A percentile compares a stretch with the other conserved stretches of the same genome.
These are phyloP conservation scores for Stachybotrys chlorohalonatus DNA, from an alignment of 2,329 filamentous ascomycete genomes.

Conservation along the genomic window DNA sequence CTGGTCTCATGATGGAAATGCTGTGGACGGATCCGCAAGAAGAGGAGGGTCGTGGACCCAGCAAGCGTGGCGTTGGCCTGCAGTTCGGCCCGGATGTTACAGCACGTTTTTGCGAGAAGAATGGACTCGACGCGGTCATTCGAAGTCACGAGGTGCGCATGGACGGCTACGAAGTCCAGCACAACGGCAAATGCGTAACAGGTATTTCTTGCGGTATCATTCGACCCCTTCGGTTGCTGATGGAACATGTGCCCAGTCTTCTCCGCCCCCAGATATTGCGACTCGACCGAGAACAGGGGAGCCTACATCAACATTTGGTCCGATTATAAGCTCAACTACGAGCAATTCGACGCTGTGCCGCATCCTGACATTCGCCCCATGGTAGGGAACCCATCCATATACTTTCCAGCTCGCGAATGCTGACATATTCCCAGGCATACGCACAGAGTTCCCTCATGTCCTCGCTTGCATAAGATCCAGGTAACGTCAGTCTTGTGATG, in stretches of 20 bases:
- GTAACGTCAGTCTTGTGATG: neutral
- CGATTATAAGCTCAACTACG: conserved; percentile 83
- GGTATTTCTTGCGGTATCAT: conserved; percentile 39
- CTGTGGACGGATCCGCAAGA: conserved; percentile 96
- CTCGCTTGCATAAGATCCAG: conserved; percentile 53
- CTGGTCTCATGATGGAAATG: conserved; percentile 99
- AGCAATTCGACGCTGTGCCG: conserved; percentile 92
- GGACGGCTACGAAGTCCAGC: conserved; percentile 98
- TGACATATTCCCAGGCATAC: conserved; percentile 53
- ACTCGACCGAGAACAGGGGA: conserved; percentile 95
- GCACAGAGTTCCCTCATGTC: conserved; percentile 76
- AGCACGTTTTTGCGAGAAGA: conserved; percentile 92
- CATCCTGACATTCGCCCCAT: conserved; percentile 95
- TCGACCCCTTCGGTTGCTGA: conserved; percentile 5
- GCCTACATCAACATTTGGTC: conserved; percentile 95
- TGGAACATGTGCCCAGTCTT: conserved; percentile 55
- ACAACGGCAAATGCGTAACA: conserved; percentile 91
- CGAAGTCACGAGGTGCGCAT: conserved; percentile 96
- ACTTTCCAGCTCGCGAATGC: conserved; percentile 1
- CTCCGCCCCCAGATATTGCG: conserved; percentile 94
- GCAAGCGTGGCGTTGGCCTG: conserved; percentile 92
- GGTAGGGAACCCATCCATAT: conserved; percentile 33
- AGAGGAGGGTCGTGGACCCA: conserved; percentile 76
- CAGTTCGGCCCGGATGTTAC: conserved; percentile 97
- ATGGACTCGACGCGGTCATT: conserved; percentile 89